Evolutionary conservation across 139 green algal genomes (phyloP).

Genomic region (Bryopsis sp.): DNA sequence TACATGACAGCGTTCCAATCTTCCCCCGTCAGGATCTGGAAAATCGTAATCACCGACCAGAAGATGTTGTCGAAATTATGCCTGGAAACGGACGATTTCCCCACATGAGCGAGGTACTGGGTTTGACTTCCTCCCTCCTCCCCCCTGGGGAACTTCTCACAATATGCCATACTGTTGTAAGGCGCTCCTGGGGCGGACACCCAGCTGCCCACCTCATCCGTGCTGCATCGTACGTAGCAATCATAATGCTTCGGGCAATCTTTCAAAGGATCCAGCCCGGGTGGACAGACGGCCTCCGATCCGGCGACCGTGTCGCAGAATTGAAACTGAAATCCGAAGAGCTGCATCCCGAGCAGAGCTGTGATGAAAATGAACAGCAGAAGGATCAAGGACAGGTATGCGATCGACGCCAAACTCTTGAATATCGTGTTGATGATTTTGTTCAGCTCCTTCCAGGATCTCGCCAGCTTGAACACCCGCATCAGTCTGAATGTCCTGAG

Average conservation of each 20-base stretch:
- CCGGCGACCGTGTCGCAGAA: constrained; percentile 27
- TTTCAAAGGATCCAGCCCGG: constrained; percentile 16
- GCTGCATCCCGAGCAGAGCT: constrained; percentile 62
- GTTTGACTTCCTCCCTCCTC: background rate
- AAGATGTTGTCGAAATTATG: constrained; percentile 55
- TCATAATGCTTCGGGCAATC: constrained; percentile 39
- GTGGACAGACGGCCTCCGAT: constrained; percentile 34
- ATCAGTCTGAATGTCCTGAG: constrained; percentile 60
- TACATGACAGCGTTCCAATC: constrained; percentile 39
- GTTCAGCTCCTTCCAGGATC: constrained; percentile 54
- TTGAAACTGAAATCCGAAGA: constrained; percentile 48
- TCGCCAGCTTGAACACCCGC: constrained; percentile 56
- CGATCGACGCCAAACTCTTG: constrained; percentile 36
- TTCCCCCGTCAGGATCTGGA: constrained; percentile 45
- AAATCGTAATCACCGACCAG: constrained; percentile 44
- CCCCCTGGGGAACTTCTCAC: constrained; percentile 33
- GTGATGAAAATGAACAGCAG: constrained; percentile 63
- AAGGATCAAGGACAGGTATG: constrained; percentile 50
- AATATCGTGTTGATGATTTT: constrained; percentile 54
- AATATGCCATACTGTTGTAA: constrained; percentile 38
- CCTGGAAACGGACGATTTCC: constrained; percentile 27
- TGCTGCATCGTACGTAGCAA: constrained; percentile 42
- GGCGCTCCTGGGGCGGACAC: constrained; percentile 25
- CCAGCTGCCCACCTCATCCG: constrained; percentile 23
- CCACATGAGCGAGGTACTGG: constrained; percentile 25